These are phyloP conservation scores for Trichoderma brevicompactum DNA, from an alignment of 2,329 filamentous ascomycete genomes.

Conservation along the genomic window DNA sequence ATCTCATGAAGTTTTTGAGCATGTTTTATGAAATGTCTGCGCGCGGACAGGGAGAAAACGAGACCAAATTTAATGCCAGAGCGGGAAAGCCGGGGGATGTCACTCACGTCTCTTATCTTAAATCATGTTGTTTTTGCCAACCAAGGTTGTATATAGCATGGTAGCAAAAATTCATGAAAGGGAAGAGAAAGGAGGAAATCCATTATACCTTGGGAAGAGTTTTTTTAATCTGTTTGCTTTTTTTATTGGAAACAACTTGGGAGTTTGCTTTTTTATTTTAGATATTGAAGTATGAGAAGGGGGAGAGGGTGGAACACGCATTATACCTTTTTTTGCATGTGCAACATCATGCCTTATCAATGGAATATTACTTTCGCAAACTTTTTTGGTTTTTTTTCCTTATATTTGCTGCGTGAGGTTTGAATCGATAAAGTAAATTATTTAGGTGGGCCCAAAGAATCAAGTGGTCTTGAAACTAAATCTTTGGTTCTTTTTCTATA, in stretches of 20 bases:
- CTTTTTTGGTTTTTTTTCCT: neutral
- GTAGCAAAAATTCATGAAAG: constrained; percentile 2
- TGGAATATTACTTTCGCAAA: constrained; percentile 11
- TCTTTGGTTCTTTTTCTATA: neutral
- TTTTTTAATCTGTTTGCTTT: constrained; percentile 1
- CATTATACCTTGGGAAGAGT: constrained; percentile 21
- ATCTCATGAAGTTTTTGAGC: constrained; percentile 13
- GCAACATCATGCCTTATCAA: constrained; percentile 15
- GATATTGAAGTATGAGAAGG: constrained; percentile 9
- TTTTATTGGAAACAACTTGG: neutral
- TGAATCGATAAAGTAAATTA: neutral
- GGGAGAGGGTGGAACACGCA: neutral
- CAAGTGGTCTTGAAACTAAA: too few relatives aligned
- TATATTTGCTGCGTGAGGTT: neutral
- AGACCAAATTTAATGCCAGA: constrained; percentile 15
- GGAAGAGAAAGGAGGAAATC: neutral
- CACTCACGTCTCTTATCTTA: neutral
- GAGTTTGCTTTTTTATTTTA: constrained; percentile 18
- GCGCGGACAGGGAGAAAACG: constrained; percentile 5
- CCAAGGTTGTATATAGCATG: constrained; percentile 13
- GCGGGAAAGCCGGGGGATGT: neutral
- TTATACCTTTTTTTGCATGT: constrained; percentile 23
- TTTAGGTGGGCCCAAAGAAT: too few relatives aligned
- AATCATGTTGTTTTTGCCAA: too few relatives aligned
- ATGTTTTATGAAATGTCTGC: constrained; percentile 25